A percentile compares a stretch with the other conserved stretches of the same genome.
These are phyloP conservation scores for Ilyonectria mors-panacis DNA, from an alignment of 2,329 filamentous ascomycete species.

Conservation along the genomic window DNA sequence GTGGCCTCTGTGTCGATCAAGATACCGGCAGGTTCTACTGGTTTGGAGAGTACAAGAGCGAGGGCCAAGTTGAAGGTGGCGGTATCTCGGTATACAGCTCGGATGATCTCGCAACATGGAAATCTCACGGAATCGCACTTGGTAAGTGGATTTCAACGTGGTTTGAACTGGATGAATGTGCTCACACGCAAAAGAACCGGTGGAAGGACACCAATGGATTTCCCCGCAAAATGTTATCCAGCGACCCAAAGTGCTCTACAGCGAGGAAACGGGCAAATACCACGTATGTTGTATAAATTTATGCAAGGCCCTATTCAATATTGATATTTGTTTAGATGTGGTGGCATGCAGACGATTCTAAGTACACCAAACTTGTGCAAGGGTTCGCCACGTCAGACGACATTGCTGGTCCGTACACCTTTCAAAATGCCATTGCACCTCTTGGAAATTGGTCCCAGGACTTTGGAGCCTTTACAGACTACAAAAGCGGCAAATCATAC, in stretches of 20 bases:
- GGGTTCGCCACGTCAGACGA: conserved; percentile 68
- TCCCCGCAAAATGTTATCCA: conserved; percentile 71
- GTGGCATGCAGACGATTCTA: conserved; percentile 74
- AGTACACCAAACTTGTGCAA: conserved; percentile 70
- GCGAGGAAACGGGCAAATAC: conserved; percentile 67
- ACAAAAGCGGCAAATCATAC: conserved; percentile 69
- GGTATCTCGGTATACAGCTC: conserved; percentile 74
- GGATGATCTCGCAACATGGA: conserved; percentile 72
- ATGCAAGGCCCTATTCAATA: rapidly evolving
- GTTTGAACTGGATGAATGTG: rapidly evolving
- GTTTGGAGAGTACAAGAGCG: conserved; percentile 74
- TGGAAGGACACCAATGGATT: conserved; percentile 69
- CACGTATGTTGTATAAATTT: conserved; percentile 58
- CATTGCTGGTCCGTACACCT: conserved; percentile 68
- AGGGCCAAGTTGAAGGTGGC: conserved; percentile 71
- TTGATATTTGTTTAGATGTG: conserved; percentile 60
- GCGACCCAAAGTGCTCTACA: conserved; percentile 74
- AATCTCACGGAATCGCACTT: conserved; percentile 69
- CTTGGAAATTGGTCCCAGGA: conserved; percentile 76
- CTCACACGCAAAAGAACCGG: conserved; percentile 55
- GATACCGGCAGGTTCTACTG: conserved; percentile 70
- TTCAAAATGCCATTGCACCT: conserved; percentile 67
- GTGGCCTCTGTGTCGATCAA: conserved; percentile 67
- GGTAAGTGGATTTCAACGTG: conserved; percentile 51
- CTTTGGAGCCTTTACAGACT: conserved; percentile 73